A percentile compares a stretch with the other conserved stretches of the same genome.
Evolutionary conservation across 1,284 basidiomycete species (phyloP).

Genomic region (Bondarzewia mesenterica): DNA sequence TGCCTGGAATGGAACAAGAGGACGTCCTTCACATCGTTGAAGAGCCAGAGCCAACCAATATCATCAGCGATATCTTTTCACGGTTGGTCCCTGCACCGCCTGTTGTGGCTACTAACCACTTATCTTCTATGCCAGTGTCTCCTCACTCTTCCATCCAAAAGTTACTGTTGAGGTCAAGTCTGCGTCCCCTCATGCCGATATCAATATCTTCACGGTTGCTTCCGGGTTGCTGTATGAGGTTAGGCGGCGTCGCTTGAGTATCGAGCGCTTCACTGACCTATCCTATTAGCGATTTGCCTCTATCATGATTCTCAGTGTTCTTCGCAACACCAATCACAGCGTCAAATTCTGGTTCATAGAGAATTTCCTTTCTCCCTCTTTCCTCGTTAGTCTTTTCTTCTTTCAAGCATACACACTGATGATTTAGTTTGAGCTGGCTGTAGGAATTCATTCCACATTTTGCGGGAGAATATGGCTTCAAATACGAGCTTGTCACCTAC

Average conservation of each 20-base stretch:
- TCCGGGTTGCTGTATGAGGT: constrained; percentile 96
- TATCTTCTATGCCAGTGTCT: background rate
- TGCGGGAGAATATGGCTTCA: constrained; percentile 84
- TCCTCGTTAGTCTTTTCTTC: constrained; percentile 54
- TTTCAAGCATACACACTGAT: background rate
- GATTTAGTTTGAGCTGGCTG: background rate
- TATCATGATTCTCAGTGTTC: constrained; percentile 96
- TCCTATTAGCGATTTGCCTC: constrained; percentile 80
- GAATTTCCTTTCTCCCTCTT: constrained; percentile 97
- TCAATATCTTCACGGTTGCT: constrained; percentile 99
- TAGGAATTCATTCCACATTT: constrained; percentile 94
- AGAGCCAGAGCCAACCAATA: constrained; percentile 23
- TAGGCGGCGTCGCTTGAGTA: constrained; percentile 7
- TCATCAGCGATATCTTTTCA: constrained; percentile 39
- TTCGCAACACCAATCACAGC: constrained; percentile 85
- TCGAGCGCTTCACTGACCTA: constrained; percentile 8
- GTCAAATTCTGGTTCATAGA: constrained; percentile 99
- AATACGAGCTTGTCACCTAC: constrained; percentile 96
- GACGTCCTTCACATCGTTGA: constrained; percentile 64
- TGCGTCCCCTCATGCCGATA: constrained; percentile 59
- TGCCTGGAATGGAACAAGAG: constrained; percentile 69
- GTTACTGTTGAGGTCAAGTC: background rate
- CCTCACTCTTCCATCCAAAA: background rate
- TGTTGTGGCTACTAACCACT: background rate
- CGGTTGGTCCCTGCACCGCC: constrained; percentile 32